Conservation (phyloP, 2,329 filamentous ascomycete species). For the Leptographium procerum region DNA sequence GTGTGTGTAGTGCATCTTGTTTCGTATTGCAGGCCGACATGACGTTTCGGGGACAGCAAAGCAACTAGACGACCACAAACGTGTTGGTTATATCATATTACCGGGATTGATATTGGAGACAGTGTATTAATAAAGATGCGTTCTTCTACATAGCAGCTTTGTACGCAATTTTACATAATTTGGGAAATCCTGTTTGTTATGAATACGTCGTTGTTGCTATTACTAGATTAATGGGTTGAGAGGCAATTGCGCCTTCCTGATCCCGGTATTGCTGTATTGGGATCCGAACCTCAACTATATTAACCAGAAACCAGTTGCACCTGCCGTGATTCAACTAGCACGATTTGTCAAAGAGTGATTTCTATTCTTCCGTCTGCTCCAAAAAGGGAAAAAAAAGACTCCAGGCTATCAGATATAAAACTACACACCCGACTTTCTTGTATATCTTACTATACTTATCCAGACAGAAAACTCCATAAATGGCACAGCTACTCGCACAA, state of each 20-base stretch:
- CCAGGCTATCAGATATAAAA: background rate
- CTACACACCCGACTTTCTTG: background rate
- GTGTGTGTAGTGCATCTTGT: too few species aligned
- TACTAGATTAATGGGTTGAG: background rate
- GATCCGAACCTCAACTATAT: background rate
- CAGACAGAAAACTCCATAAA: background rate
- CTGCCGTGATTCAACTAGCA: background rate
- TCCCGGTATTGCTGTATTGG: background rate
- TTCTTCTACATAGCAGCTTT: too few species aligned
- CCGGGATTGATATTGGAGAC: too few species aligned
- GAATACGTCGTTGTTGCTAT: too few species aligned
- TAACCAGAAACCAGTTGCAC: background rate
- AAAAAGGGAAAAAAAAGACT: background rate
- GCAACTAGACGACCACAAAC: too few species aligned
- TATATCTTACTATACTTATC: background rate
- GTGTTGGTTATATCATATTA: too few species aligned
- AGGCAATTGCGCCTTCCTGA: background rate
- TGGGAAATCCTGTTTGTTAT: too few species aligned
- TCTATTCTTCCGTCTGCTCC: background rate
- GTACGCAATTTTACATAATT: too few species aligned
- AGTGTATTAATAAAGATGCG: too few species aligned
- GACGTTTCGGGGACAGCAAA: too few species aligned
- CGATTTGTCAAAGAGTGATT: too few species aligned
- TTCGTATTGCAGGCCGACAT: too few species aligned
- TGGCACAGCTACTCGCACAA: background rate